Evolutionary conservation across 2,329 filamentous ascomycete species (phyloP).

Genomic region (Calonectria ilicicola): DNA sequence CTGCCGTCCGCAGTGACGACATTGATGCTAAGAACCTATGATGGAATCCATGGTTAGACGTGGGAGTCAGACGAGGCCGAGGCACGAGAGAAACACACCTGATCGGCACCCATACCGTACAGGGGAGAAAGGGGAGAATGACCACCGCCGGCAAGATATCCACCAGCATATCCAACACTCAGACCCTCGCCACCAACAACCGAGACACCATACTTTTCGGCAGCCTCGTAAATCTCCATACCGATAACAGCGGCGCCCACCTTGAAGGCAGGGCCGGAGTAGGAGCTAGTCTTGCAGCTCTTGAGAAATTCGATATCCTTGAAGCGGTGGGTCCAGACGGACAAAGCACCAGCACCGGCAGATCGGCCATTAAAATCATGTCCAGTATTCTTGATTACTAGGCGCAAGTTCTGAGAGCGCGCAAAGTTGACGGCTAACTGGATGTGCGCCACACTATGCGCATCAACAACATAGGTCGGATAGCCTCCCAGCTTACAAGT

Average conservation of each 20-base stretch:
- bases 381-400: conserved; percentile 62
- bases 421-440: conserved; percentile 62
- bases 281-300: conserved; percentile 31
- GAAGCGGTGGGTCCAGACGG: conserved; percentile 68
- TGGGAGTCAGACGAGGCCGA: not conserved
- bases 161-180: conserved; percentile 37
- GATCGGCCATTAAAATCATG: conserved; percentile 64
- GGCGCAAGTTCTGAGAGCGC: conserved; percentile 55
- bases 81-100: conserved; percentile 19
- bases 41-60: not conserved
- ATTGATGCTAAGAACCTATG: not conserved
- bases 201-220: conserved; percentile 58
- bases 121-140: conserved; percentile 34
- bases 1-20: conserved; percentile 21
- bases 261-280: conserved; percentile 64
- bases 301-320: conserved; percentile 52
- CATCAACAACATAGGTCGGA: conserved; percentile 56
- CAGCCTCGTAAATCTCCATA: conserved; percentile 64
- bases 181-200: conserved; percentile 66
- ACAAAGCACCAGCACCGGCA: conserved; percentile 68
- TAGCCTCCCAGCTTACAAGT: conserved; percentile 56
- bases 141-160: conserved; percentile 36
- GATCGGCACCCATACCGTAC: conserved; percentile 37
- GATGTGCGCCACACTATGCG: conserved; percentile 55
- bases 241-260: conserved; percentile 66